Base-by-base conservation (phyloP, 306 rosid species). In the Amphicarpaea edgeworthii region DNA sequence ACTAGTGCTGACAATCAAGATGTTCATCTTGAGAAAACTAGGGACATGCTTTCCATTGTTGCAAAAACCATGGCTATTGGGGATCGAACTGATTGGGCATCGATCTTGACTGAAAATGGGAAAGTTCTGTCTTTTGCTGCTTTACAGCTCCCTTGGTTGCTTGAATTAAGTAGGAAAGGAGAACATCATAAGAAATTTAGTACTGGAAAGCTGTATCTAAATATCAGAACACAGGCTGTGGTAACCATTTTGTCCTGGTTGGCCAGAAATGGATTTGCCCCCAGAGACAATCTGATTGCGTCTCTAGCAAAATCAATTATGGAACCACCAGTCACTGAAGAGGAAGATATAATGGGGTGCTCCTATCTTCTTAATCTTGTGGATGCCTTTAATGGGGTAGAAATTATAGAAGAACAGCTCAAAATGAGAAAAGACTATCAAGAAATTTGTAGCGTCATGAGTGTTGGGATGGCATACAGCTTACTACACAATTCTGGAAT, bases 381-480 rank as follows among this genome's bases (percentile, higher is more conserved):
- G 76, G 98, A 92, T 84, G 96, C 97, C 11, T 80, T 90, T 67
- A 84, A 73, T 83, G 99, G 99, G 54, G 97, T 95, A 76, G 97
- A 95, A 85, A 78, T 90, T 73, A 90, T 95, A 76, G 99, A 95
- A 80, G 97, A 95, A 70, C 96, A 92, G 69, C 88, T 95, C 80
- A 89, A 84, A 85, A 85, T 79, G 57, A 83, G 99, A 83, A 88
- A 83, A 75, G 91, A 90, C 79, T 95, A 95, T 84, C 92, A 87
- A 68, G 96, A 92, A 84, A 84, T 86, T 66, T 84, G 83, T 79
- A 89, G 93, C 88, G 83, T 92, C 75, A 93, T 92, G 97, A 88
- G 87, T 78, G 96, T 95, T 70, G 99, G 99, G 72, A 89, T 95
- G 97, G 72, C 89, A 5, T 95, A 95, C 83, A 80, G 97, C 87